phyloP scores from a whole-genome alignment of 2,329 filamentous ascomycete species.

The Metarhizium humberi region DNA sequence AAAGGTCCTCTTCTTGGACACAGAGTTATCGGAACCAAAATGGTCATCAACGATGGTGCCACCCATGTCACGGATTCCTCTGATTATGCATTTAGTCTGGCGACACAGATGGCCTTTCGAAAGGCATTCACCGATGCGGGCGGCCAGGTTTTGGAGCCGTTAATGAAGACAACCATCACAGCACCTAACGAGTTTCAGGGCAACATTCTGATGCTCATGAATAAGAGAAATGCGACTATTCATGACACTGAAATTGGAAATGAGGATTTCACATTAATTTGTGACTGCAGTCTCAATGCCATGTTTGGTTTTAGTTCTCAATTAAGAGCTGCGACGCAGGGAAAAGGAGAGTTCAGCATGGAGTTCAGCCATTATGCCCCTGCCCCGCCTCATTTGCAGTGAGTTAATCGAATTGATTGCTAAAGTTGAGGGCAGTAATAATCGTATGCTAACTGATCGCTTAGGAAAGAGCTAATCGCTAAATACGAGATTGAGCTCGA shows the following conservation, averaged over 20 bases:
- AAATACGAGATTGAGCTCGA: conserved; percentile 52
- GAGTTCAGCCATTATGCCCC: conserved; percentile 95
- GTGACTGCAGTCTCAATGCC: conserved; percentile 86
- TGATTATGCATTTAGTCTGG: conserved; percentile 90
- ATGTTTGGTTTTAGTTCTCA: conserved; percentile 98
- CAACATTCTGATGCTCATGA: conserved; percentile 86
- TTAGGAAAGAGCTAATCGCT: conserved; percentile 48
- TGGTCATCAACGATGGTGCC: conserved; percentile 93
- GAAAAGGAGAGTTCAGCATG: conserved; percentile 98
- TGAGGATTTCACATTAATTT: conserved; percentile 87
- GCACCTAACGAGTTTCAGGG: conserved; percentile 97
- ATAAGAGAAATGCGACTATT: conserved; percentile 93
- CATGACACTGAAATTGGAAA: conserved; percentile 89
- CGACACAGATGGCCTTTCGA: conserved; percentile 92
- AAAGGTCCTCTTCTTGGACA: conserved; percentile 90
- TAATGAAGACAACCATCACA: conserved; percentile 98
- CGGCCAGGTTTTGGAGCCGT: conserved; percentile 80
- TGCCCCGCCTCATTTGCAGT: conserved; percentile 83
- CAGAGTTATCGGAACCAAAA: conserved; percentile 77
- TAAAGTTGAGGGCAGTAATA: too few relatives aligned
- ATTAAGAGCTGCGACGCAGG: conserved; percentile 86
- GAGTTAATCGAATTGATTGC: conserved; percentile 30
- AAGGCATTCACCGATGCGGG: conserved; percentile 79
- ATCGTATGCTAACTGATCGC: neutral
- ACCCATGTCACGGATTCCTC: conserved; percentile 97